Evolutionary conservation across 2,329 filamentous ascomycete genomes (phyloP).

Genomic region (Pseudocercospora pini-densiflorae): DNA sequence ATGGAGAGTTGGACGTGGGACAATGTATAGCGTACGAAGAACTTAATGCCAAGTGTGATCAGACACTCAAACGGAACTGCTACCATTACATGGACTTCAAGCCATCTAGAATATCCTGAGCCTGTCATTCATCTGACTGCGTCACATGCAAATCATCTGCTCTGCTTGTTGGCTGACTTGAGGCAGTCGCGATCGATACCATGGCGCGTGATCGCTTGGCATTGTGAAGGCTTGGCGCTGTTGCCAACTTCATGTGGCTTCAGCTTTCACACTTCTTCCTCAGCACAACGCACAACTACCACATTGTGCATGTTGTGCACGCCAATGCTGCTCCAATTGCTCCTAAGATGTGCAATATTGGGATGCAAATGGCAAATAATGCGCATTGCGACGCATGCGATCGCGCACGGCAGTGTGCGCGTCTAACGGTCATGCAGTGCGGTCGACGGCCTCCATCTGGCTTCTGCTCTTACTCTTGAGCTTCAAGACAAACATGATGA

Average conservation of each 20-base stretch:
- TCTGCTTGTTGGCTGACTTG: not conserved
- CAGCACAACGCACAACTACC: not conserved
- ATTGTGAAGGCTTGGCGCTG: not conserved
- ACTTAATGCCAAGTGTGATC: not conserved
- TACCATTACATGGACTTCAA: too few relatives aligned
- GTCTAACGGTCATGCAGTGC: too few relatives aligned
- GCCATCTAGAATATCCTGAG: too few relatives aligned
- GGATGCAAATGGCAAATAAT: too few relatives aligned
- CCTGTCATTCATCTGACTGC: not conserved
- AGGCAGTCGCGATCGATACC: not conserved
- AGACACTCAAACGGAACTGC: not conserved
- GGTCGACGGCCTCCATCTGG: not conserved
- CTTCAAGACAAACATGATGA: not conserved
- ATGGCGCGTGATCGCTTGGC: not conserved
- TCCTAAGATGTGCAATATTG: too few relatives aligned
- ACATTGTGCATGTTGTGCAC: not conserved
- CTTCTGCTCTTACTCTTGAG: not conserved
- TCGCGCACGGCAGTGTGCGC: too few relatives aligned
- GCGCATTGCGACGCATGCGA: too few relatives aligned
- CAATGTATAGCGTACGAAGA: not conserved
- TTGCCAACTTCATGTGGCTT: not conserved
- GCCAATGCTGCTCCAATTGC: too few relatives aligned
- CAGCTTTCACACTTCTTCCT: not conserved
- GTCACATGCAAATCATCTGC: not conserved
- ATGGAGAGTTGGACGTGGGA: not conserved